Evolutionary conservation across 805 yeast species (phyloP).

Genomic region (Gaillardinia entomophila): DNA sequence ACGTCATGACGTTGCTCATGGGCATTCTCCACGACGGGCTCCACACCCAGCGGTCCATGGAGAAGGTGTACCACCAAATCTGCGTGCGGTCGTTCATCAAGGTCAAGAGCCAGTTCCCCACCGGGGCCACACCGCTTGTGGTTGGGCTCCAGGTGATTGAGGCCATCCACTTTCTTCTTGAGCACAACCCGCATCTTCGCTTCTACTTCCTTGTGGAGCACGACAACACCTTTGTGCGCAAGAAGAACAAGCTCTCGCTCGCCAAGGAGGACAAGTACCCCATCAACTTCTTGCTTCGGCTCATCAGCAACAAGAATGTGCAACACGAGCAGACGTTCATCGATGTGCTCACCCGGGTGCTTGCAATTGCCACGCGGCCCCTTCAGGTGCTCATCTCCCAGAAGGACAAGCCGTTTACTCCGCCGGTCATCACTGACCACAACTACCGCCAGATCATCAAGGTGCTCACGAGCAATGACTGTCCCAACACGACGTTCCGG

Average conservation of each 20-base stretch:
- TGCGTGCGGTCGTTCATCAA: constrained; percentile 39
- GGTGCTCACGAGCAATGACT: constrained; percentile 72
- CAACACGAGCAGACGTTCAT: constrained; percentile 68
- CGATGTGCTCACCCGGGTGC: constrained; percentile 69
- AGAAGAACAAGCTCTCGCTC: constrained; percentile 12
- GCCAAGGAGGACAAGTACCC: constrained; percentile 56
- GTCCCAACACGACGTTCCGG: constrained; percentile 79
- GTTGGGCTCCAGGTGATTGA: constrained; percentile 78
- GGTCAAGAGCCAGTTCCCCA: constrained; percentile 38
- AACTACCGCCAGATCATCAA: constrained; percentile 60
- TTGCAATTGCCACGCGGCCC: constrained; percentile 75
- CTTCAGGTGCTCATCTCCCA: constrained; percentile 39
- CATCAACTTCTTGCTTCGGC: constrained; percentile 56
- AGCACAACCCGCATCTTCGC: constrained; percentile 60
- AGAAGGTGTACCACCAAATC: constrained; percentile 54
- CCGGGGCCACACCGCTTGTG: constrained; percentile 58
- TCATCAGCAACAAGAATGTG: constrained; percentile 60
- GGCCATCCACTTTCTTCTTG: constrained; percentile 64
- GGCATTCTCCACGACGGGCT: constrained; percentile 76
- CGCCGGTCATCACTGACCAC: constrained; percentile 60
- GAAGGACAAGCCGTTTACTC: constrained; percentile 21
- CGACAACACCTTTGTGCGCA: constrained; percentile 35
- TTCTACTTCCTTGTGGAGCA: constrained; percentile 78
- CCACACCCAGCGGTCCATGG: constrained; percentile 52
- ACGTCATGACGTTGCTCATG: constrained; percentile 62